A percentile compares a stretch with the other conserved stretches of the same genome.
phyloP scores from a whole-genome alignment of 2,329 filamentous ascomycete species.

The Geosmithia flava region DNA sequence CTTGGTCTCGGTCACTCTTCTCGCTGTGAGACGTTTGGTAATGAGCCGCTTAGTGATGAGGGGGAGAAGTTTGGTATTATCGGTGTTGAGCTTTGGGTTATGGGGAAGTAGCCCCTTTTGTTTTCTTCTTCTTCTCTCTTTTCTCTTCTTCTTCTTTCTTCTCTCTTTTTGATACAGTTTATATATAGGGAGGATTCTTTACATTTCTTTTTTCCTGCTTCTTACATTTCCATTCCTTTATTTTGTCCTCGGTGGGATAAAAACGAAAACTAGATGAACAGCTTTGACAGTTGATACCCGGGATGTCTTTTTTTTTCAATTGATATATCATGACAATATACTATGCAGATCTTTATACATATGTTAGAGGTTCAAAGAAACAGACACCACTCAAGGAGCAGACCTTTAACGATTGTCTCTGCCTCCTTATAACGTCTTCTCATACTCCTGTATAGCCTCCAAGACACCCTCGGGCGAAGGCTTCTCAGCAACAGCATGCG shows the following conservation, averaged over 20 bases:
- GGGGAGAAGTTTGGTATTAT: slow-evolving; percentile 85
- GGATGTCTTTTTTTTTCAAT: no score
- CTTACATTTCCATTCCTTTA: no score
- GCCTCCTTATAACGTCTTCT: neutral
- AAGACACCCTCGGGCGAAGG: slow-evolving; percentile 74
- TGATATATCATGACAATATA: no score
- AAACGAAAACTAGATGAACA: no score
- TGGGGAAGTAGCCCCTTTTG: slow-evolving; percentile 39
- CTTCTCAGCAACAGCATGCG: slow-evolving; percentile 68
- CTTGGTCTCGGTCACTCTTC: slow-evolving; percentile 77
- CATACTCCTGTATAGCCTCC: slow-evolving; percentile 44
- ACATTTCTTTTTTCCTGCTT: no score
- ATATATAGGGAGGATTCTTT: no score
- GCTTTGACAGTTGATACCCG: no score
- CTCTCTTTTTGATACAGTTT: neutral
- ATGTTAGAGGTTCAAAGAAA: no score
- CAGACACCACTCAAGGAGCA: no score
- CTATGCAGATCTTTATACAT: no score
- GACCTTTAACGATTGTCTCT: no score
- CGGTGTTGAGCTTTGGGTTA: slow-evolving; percentile 87
- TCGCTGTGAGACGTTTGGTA: slow-evolving; percentile 82
- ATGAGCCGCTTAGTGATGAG: slow-evolving; percentile 85
- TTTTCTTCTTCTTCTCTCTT: neutral
- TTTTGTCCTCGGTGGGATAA: no score
- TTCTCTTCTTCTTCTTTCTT: neutral